Evolutionary conservation across 768 basidiomycete species (phyloP).

Genomic region (Hypsizygus marmoreus): DNA sequence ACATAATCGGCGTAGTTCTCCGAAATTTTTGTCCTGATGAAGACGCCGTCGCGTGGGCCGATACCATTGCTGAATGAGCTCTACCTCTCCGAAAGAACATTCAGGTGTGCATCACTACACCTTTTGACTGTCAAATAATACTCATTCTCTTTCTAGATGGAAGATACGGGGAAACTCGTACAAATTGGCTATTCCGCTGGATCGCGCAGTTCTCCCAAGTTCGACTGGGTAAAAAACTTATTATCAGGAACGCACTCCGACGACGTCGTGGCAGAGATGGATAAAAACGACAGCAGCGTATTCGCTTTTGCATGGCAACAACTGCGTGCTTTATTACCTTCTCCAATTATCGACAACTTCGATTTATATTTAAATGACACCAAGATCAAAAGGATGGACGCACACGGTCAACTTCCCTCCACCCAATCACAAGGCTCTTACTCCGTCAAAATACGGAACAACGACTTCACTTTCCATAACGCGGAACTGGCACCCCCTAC

Average conservation of each 20-base stretch:
- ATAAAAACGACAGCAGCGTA: constrained; percentile 1
- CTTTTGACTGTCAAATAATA: no score
- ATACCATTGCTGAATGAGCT: not conserved
- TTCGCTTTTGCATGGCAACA: constrained; percentile 18
- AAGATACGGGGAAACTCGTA: constrained; percentile 16
- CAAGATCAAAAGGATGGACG: constrained; percentile 1
- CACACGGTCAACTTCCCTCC: not conserved
- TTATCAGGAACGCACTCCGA: not conserved
- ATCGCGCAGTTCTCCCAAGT: constrained; percentile 8
- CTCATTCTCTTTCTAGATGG: constrained; percentile 8
- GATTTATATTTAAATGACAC: not conserved
- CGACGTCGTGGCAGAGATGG: constrained; percentile 1
- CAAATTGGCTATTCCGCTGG: constrained; percentile 21
- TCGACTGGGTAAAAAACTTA: constrained; percentile 20
- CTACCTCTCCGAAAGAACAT: not conserved
- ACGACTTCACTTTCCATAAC: not conserved
- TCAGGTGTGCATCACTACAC: not conserved
- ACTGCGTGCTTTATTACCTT: constrained; percentile 6
- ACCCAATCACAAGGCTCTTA: not conserved
- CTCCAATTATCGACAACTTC: constrained; percentile 8
- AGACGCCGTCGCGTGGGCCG: not conserved
- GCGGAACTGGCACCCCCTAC: constrained; percentile 2
- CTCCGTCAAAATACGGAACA: not conserved
- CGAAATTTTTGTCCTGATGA: constrained; percentile 1
- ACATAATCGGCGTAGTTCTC: not conserved